Evolutionary conservation across 345 rosid species (phyloP).

Genomic region (Corchorus capsularis): DNA sequence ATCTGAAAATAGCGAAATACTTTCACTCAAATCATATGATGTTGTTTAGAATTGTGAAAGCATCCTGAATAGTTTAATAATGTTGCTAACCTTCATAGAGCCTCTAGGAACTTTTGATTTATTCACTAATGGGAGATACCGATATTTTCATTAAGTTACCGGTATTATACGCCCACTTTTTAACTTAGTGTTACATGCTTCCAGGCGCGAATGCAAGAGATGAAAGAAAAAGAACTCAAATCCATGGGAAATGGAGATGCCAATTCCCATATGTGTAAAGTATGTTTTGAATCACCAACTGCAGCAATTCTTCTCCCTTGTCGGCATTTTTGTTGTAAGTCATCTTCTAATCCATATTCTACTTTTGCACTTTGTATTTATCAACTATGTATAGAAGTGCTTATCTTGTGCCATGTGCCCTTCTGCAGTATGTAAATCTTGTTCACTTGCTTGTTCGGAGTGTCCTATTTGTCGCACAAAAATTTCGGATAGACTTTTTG

Average conservation of each 20-base stretch:
- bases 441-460: constrained; percentile 96
- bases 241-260: constrained; percentile 70
- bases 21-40: neutral
- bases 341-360: constrained; percentile 9
- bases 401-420: neutral
- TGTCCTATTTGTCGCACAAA: constrained; percentile 98
- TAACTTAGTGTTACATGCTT: constrained; percentile 12
- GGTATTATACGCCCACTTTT: neutral
- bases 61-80: neutral
- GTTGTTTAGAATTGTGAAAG: neutral
- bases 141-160: neutral
- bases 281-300: constrained; percentile 91
- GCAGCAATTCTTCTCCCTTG: constrained; percentile 99
- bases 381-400: neutral
- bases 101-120: neutral
- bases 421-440: constrained; percentile 93
- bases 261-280: constrained; percentile 95
- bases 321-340: constrained; percentile 98
- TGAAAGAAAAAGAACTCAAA: constrained; percentile 93
- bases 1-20: neutral
- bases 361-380: neutral
- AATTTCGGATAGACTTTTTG: constrained; percentile 91
- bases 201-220: constrained; percentile 97
- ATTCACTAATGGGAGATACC: neutral
- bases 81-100: neutral